A percentile compares a stretch with the other conserved stretches of the same genome.
Conservation (phyloP, 345 rosid genomes). For the Psidium friedrichsthalianum region DNA sequence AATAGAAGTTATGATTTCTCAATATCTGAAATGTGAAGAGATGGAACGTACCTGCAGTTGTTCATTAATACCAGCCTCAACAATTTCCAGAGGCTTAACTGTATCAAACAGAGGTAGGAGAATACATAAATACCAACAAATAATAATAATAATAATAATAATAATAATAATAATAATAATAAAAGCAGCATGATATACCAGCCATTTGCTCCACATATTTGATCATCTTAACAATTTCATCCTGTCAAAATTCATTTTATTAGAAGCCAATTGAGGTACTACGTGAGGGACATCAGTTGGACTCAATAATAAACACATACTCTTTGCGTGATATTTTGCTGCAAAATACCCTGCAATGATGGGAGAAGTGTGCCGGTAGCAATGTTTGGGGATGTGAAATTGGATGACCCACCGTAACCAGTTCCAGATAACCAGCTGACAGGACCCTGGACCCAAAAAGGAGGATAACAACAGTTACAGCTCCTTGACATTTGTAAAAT, state of each 20-base stretch:
- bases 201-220: conserved; percentile 67
- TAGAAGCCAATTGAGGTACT: not conserved
- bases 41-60: conserved; percentile 42
- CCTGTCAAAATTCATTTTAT: conserved; percentile 41
- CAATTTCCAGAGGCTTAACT: conserved; percentile 58
- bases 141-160: not conserved
- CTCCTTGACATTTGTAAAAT: not conserved
- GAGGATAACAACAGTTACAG: not conserved
- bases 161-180: not conserved
- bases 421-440: conserved; percentile 33
- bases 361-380: conserved; percentile 44
- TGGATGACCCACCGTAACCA: conserved; percentile 34
- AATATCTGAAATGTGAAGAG: not conserved
- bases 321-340: conserved; percentile 72
- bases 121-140: conserved; percentile 5
- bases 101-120: conserved; percentile 5
- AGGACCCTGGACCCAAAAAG: conserved; percentile 36
- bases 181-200: conserved; percentile 34
- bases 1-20: not conserved
- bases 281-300: not conserved
- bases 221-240: conserved; percentile 77
- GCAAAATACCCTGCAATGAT: conserved; percentile 71
- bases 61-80: conserved; percentile 40
- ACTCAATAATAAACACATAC: conserved; percentile 17
- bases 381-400: conserved; percentile 33